These are phyloP conservation scores for Penicillium verrucosum DNA, from an alignment of 2,329 filamentous ascomycete species.

Conservation along the genomic window DNA sequence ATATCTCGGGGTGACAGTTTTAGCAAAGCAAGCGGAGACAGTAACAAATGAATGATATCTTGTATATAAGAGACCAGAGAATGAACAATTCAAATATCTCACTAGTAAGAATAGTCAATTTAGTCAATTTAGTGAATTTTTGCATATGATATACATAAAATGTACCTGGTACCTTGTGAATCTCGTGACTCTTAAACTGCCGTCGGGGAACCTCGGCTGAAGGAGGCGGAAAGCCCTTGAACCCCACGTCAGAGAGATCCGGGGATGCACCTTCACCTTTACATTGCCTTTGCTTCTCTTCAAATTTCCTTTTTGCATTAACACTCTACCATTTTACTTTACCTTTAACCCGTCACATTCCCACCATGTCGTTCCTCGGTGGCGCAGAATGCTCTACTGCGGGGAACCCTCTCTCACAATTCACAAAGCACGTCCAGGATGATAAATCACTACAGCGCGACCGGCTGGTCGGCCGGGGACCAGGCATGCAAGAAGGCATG, in stretches of 20 bases:
- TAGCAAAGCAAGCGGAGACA: background rate
- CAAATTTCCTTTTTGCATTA: background rate
- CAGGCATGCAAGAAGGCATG: conserved; percentile 72
- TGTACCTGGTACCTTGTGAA: background rate
- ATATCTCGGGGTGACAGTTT: background rate
- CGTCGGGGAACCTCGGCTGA: conserved; percentile 25
- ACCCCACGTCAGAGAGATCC: conserved; percentile 23
- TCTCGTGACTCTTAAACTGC: conserved; percentile 1
- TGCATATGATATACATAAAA: too few relatives aligned
- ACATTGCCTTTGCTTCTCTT: conserved; percentile 1
- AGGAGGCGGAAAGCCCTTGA: conserved; percentile 19
- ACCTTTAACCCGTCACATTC: background rate
- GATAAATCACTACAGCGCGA: conserved; percentile 94
- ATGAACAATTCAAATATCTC: background rate
- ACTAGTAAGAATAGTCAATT: too few relatives aligned
- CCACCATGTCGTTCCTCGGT: conserved; percentile 86
- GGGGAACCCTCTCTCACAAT: conserved; percentile 93
- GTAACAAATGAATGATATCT: background rate
- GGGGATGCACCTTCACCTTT: conserved; percentile 5
- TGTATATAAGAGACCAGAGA: background rate
- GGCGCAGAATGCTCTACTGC: conserved; percentile 96
- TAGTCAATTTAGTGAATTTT: background rate
- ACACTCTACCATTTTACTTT: background rate
- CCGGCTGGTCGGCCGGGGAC: conserved; percentile 72
- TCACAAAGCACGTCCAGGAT: conserved; percentile 94